A percentile compares a stretch with the other conserved stretches of the same genome.
phyloP scores from a whole-genome alignment of 2,329 filamentous ascomycete genomes.

The Stemphylium lycopersici region DNA sequence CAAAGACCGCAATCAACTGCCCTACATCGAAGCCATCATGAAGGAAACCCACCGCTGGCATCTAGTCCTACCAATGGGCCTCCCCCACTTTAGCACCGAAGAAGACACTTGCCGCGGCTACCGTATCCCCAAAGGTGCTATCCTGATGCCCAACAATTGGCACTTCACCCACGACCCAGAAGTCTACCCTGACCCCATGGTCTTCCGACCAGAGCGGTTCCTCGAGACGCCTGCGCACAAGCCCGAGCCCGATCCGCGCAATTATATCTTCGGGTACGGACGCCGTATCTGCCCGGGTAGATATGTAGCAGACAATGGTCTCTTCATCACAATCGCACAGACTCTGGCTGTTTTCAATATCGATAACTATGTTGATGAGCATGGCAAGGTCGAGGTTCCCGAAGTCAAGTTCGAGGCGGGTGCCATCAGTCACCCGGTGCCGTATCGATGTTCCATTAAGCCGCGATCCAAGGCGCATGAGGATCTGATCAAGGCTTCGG shows the following conservation, averaged over 20 bases:
- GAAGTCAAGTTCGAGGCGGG: conserved; percentile 28
- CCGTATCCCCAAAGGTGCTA: conserved; percentile 50
- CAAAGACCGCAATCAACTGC: conserved; percentile 53
- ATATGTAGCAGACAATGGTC: conserved; percentile 50
- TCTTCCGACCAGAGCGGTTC: conserved; percentile 55
- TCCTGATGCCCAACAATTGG: conserved; percentile 49
- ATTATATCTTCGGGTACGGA: conserved; percentile 49
- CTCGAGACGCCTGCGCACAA: conserved; percentile 35
- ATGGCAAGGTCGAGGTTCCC: not conserved
- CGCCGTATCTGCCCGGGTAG: conserved; percentile 53
- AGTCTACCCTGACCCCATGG: conserved; percentile 45
- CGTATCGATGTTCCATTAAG: conserved; percentile 40
- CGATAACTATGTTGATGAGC: not conserved
- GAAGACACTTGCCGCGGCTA: conserved; percentile 48
- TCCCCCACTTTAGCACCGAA: conserved; percentile 39
- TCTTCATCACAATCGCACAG: conserved; percentile 53
- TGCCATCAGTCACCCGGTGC: conserved; percentile 45
- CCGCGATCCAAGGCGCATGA: conserved; percentile 41
- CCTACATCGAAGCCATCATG: conserved; percentile 42
- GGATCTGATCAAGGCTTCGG: conserved; percentile 38
- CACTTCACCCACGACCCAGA: conserved; percentile 50
- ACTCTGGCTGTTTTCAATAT: conserved; percentile 57
- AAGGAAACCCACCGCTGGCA: conserved; percentile 54
- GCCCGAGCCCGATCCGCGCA: conserved; percentile 48
- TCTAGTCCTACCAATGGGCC: conserved; percentile 36